phyloP scores from a whole-genome alignment of 306 rosid genomes.

The Purshia tridentata region DNA sequence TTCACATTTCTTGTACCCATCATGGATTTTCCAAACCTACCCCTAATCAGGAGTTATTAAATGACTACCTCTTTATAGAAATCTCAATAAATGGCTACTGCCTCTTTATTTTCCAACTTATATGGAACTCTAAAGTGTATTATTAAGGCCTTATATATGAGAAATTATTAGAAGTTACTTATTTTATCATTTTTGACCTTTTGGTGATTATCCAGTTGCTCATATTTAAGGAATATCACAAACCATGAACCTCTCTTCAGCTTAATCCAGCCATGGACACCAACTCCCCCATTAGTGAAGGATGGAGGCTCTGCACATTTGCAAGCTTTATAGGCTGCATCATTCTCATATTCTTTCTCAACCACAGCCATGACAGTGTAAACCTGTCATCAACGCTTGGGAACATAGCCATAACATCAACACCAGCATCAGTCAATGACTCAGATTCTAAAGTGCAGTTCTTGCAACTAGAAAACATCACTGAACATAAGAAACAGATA shows the following conservation, averaged over 20 bases:
- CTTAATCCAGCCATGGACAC: slow-evolving; percentile 27
- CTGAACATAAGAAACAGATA: neutral
- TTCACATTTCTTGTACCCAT: too few relatives aligned
- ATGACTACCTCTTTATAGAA: too few relatives aligned
- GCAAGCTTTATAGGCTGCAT: slow-evolving; percentile 29
- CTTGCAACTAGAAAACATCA: slow-evolving; percentile 1
- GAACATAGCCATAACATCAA: slow-evolving; percentile 4
- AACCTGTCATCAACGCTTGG: slow-evolving; percentile 1
- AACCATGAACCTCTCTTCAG: slow-evolving; percentile 5
- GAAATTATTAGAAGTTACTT: too few relatives aligned
- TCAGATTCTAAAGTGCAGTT: neutral
- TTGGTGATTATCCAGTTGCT: neutral
- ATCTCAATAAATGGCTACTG: too few relatives aligned
- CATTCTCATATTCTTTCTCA: slow-evolving; percentile 22
- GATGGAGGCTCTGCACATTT: slow-evolving; percentile 34
- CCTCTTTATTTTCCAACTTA: too few relatives aligned
- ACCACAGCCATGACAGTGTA: slow-evolving; percentile 9
- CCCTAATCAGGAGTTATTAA: too few relatives aligned
- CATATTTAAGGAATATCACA: neutral
- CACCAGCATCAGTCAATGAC: slow-evolving; percentile 1
- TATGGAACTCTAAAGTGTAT: too few relatives aligned
- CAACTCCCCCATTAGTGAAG: slow-evolving; percentile 18
- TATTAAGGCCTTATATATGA: too few relatives aligned
- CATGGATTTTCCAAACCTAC: too few relatives aligned
- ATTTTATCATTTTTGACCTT: too few relatives aligned